phyloP scores from a whole-genome alignment of 1,139 yeast genomes.

The Candida dubliniensis region DNA sequence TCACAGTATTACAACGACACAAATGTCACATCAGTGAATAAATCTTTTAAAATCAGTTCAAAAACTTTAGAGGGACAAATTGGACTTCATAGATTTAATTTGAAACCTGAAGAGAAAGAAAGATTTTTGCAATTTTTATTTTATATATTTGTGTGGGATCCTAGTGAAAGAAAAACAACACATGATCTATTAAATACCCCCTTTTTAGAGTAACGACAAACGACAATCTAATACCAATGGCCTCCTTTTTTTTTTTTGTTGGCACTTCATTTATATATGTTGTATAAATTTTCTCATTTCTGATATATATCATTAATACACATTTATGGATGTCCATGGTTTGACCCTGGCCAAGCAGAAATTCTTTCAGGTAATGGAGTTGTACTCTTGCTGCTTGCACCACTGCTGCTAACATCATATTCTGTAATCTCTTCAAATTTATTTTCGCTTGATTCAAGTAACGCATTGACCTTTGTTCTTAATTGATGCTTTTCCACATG shows the following conservation, averaged over 20 bases:
- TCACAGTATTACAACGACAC: constrained; percentile 23
- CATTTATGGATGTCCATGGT: constrained; percentile 60
- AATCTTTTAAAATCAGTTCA: constrained; percentile 29
- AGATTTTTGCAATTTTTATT: constrained; percentile 33
- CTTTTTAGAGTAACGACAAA: constrained; percentile 14
- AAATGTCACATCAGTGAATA: constrained; percentile 23
- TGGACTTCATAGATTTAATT: constrained; percentile 24
- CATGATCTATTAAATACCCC: constrained; percentile 43
- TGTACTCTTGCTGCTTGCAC: constrained; percentile 25
- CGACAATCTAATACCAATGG: too few species aligned
- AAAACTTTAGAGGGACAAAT: constrained; percentile 43
- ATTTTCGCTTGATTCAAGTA: constrained; percentile 15
- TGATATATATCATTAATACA: too few species aligned
- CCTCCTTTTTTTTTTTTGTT: too few species aligned
- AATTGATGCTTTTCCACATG: constrained; percentile 11
- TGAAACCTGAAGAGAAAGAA: constrained; percentile 5
- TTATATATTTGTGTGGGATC: constrained; percentile 57
- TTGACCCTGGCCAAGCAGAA: constrained; percentile 69
- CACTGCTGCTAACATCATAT: constrained; percentile 15
- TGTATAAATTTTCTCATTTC: too few species aligned
- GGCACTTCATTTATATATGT: too few species aligned
- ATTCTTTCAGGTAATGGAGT: constrained; percentile 43
- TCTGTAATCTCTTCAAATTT: constrained; percentile 21
- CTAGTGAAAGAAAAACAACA: constrained; percentile 45
- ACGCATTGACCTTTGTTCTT: constrained; percentile 6